A percentile compares a stretch with the other conserved stretches of the same genome.
Conservation (phyloP, 2,329 filamentous ascomycete genomes). For the Albifimbria verrucaria region DNA sequence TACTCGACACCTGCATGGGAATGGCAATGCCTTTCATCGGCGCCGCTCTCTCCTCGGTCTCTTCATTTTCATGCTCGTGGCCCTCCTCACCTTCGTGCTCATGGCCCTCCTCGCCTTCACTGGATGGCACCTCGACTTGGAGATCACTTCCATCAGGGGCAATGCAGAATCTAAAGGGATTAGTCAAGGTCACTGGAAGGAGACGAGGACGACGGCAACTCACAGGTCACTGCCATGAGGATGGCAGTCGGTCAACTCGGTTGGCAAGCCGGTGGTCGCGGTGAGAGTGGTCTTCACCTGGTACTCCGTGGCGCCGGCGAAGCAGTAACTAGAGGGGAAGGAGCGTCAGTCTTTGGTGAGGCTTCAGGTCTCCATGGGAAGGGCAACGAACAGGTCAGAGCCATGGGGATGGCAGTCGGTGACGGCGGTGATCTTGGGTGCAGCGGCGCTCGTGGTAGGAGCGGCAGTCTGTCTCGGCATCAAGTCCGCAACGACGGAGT, state of each 20-base stretch:
- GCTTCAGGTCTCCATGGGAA: not conserved
- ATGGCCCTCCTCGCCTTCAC: conserved; percentile 16
- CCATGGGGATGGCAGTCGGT: conserved; percentile 40
- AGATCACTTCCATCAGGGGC: conserved; percentile 57
- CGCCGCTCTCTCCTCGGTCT: not conserved
- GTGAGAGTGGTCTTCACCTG: conserved; percentile 45
- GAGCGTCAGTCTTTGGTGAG: not conserved
- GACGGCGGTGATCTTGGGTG: conserved; percentile 30
- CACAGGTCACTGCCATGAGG: conserved; percentile 56
- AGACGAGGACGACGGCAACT: conserved; percentile 14
- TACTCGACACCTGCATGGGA: conserved; percentile 75
- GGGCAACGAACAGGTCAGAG: conserved; percentile 31
- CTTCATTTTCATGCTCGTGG: conserved; percentile 18
- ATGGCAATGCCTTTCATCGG: conserved; percentile 37
- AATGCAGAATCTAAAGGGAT: conserved; percentile 56
- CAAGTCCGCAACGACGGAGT: conserved; percentile 15
- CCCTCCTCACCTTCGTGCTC: conserved; percentile 10
- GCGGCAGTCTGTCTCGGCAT: conserved; percentile 28
- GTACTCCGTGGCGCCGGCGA: conserved; percentile 40
- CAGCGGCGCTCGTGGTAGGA: conserved; percentile 17
- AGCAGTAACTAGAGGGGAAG: conserved; percentile 35
- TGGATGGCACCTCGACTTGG: conserved; percentile 29
- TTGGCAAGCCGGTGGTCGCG: conserved; percentile 52
- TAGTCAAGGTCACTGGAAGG: not conserved
- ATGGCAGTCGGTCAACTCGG: conserved; percentile 64